Base-by-base conservation (phyloP, 106 monocot genomes). In the Allium fistulosum region DNA sequence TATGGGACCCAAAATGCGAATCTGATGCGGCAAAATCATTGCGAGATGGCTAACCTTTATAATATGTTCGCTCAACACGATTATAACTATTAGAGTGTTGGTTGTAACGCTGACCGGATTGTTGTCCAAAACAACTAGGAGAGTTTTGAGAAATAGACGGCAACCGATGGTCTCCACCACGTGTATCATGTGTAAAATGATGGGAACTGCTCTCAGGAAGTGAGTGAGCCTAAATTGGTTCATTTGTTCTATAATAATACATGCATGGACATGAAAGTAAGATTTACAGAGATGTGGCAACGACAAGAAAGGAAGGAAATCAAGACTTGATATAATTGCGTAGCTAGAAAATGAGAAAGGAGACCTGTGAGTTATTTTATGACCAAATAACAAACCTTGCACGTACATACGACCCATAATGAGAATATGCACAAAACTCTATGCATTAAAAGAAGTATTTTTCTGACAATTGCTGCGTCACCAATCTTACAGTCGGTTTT, bases 41-140 rank as follows among this genome's bases (percentile, higher is more conserved):
- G 51, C 55, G 66, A 22, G 70, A 37, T 46, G 65, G 72, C 10
- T 78, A 80, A 52, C 37, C 49, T 14, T 70, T 78, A 46, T 79
- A 75, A 59, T 71, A 64, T 61, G 47, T 70, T 10, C 78, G 66
- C 47, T 72, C 73, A 62, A 73, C 66, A 16, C 71, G 76, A 8
- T 65, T 27, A 47, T 49, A 66, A 64, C 37, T 68, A 28, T 28
- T 28, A 46, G 85, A 56, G 17, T 80, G 62, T 45, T 82, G 71
- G 59, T 67, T 69, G 53, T 76, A 61, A 27, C 65, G 69, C 48
- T 87, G 73, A 80, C 71, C n/a, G 70, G 79, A 74, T 46, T 78
- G 88, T 71, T 85, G 92, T 22, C 88, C 74, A 80, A 83, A 81
- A 27, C 77, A 85, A 71, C 81, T 83, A 8, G 72, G 78, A 77